A percentile compares a stretch with the other conserved stretches of the same genome.
Conservation (phyloP, 768 basidiomycete genomes). For the Leccinum subtestaceum region DNA sequence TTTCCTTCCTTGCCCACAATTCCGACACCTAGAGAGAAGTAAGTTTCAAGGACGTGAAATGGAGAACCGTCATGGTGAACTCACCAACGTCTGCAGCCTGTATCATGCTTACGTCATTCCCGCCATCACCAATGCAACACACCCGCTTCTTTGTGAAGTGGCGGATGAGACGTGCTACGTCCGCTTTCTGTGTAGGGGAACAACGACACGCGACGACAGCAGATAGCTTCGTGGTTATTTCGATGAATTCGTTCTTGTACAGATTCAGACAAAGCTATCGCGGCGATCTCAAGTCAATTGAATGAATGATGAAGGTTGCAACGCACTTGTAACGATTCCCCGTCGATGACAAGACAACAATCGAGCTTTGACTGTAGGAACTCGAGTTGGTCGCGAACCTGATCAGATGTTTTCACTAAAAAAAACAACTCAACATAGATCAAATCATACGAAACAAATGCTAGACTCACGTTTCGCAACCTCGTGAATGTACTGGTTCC, state of each 20-base stretch:
- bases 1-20: constrained; percentile 99
- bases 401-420: constrained; percentile 79
- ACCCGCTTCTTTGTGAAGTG: constrained; percentile 90
- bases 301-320: not conserved
- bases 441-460: not conserved
- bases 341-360: constrained; percentile 97
- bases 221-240: constrained; percentile 92
- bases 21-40: constrained; percentile 65
- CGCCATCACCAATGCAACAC: constrained; percentile 98
- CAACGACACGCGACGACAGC: constrained; percentile 97
- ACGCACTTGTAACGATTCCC: constrained; percentile 87
- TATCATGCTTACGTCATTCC: constrained; percentile 99
- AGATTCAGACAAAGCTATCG: constrained; percentile 81
- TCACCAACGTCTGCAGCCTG: constrained; percentile 97
- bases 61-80: constrained; percentile 31
- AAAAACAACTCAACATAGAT: constrained; percentile 6
- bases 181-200: constrained; percentile 98
- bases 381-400: constrained; percentile 84
- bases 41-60: not conserved
- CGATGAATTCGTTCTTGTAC: constrained; percentile 93
- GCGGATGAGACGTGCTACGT: constrained; percentile 92
- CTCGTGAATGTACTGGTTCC: constrained; percentile 97
- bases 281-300: not conserved
- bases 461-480: constrained; percentile 73
- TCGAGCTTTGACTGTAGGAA: constrained; percentile 93